Conservation (phyloP, 1,284 basidiomycete genomes). For the Austroboletus niveus region DNA sequence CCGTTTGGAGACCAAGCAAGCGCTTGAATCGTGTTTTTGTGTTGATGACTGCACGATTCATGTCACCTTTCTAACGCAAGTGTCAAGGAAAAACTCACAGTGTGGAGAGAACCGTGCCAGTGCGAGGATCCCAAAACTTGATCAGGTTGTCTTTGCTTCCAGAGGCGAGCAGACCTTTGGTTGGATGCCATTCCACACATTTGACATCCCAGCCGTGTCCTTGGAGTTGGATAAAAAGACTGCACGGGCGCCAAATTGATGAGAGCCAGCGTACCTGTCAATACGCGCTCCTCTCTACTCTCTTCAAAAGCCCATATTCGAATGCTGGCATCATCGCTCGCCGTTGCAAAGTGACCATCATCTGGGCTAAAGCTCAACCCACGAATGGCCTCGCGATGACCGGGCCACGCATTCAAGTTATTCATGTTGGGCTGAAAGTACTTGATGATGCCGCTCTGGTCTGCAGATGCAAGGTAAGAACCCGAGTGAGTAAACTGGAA, state of each 20-base stretch:
- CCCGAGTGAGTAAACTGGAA: conserved; percentile 92
- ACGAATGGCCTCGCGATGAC: conserved; percentile 85
- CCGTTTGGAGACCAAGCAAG: conserved; percentile 92
- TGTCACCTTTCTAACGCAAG: background rate
- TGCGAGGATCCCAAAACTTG: conserved; percentile 98
- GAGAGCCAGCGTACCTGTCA: conserved; percentile 59
- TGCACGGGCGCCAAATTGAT: background rate
- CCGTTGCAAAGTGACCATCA: conserved; percentile 89
- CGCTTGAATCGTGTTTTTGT: conserved; percentile 96
- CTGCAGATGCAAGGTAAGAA: conserved; percentile 86
- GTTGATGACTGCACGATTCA: conserved; percentile 68
- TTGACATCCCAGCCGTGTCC: conserved; percentile 99
- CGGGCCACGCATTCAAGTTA: conserved; percentile 92
- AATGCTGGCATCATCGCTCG: conserved; percentile 92
- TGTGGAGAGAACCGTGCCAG: conserved; percentile 83
- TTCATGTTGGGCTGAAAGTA: conserved; percentile 99
- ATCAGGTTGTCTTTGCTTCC: conserved; percentile 98
- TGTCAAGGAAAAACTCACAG: conserved; percentile 50
- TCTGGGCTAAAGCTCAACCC: conserved; percentile 91
- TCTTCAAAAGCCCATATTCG: conserved; percentile 96
- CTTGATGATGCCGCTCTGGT: conserved; percentile 94
- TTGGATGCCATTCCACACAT: conserved; percentile 98
- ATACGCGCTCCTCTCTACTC: conserved; percentile 81
- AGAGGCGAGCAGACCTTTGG: conserved; percentile 90
- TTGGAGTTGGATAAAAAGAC: conserved; percentile 6